phyloP scores from a whole-genome alignment of 306 rosid genomes.

The Heteromeles arbutifolia region DNA sequence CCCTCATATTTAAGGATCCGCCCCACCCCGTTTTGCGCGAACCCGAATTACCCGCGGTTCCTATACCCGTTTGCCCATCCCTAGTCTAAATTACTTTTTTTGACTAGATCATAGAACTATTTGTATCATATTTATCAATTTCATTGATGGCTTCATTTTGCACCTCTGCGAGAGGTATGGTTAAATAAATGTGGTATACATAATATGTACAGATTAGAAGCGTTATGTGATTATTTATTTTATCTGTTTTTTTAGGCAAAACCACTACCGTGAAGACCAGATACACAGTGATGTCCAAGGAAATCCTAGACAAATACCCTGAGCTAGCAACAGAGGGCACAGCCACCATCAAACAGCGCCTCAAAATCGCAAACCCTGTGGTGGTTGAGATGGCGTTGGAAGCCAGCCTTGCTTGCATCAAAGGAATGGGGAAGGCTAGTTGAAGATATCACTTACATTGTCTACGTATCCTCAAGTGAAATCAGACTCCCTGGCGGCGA shows the following conservation, averaged over 20 bases:
- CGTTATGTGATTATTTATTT: not conserved
- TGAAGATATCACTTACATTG: constrained; percentile 73
- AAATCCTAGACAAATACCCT: constrained; percentile 79
- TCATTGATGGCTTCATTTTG: not conserved
- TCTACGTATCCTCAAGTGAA: constrained; percentile 86
- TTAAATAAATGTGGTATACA: not conserved
- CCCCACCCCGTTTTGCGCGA: no score
- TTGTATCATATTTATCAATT: not conserved
- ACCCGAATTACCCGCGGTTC: no score
- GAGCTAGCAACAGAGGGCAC: constrained; percentile 80
- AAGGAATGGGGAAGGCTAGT: constrained; percentile 82
- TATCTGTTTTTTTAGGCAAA: constrained; percentile 45
- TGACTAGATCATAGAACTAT: not conserved
- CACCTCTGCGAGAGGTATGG: not conserved
- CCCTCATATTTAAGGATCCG: no score
- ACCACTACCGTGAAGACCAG: constrained; percentile 95
- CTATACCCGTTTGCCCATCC: no score
- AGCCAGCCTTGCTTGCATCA: constrained; percentile 76
- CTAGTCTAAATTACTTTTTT: not conserved
- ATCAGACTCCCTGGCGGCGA: constrained; percentile 88
- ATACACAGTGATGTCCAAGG: constrained; percentile 97
- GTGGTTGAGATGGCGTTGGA: constrained; percentile 82
- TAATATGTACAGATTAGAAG: not conserved
- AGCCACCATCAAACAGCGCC: constrained; percentile 73
- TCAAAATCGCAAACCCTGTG: constrained; percentile 81